phyloP scores from a whole-genome alignment of 805 yeast genomes.

The Saturnispora dispora region DNA sequence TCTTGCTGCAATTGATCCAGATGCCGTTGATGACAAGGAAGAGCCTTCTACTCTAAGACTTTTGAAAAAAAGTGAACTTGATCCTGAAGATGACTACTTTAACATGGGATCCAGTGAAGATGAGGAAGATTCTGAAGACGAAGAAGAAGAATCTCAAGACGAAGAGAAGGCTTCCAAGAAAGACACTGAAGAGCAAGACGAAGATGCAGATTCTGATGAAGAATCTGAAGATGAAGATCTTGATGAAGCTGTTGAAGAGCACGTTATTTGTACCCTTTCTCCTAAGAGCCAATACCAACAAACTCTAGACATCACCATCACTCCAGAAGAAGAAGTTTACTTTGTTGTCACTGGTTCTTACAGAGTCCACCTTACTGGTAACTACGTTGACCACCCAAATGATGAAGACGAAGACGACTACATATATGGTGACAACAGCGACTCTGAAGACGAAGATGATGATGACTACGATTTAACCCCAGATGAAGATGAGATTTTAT shows the following conservation, averaged over 20 bases:
- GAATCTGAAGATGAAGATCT: slow-evolving; percentile 52
- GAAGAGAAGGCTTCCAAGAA: slow-evolving; percentile 24
- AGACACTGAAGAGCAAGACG: slow-evolving; percentile 23
- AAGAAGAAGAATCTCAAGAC: slow-evolving; percentile 22
- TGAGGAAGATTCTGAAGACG: slow-evolving; percentile 34
- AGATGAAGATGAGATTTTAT: slow-evolving; percentile 58
- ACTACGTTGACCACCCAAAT: slow-evolving; percentile 92
- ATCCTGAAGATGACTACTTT: slow-evolving; percentile 33
- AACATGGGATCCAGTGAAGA: slow-evolving; percentile 35
- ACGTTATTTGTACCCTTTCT: slow-evolving; percentile 78
- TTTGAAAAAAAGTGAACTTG: slow-evolving; percentile 53
- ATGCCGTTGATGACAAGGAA: slow-evolving; percentile 67
- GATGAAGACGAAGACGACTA: slow-evolving; percentile 55
- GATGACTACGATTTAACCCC: slow-evolving; percentile 64
- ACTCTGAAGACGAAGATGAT: slow-evolving; percentile 34
- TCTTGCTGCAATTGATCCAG: slow-evolving; percentile 92
- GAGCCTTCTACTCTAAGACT: slow-evolving; percentile 87
- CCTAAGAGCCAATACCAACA: slow-evolving; percentile 85
- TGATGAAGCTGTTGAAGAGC: slow-evolving; percentile 75
- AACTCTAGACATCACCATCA: slow-evolving; percentile 78
- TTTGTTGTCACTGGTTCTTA: slow-evolving; percentile 96
- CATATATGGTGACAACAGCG: slow-evolving; percentile 39
- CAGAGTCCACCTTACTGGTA: slow-evolving; percentile 87
- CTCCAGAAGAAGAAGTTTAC: slow-evolving; percentile 88
- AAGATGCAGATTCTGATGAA: slow-evolving; percentile 33